Evolutionary conservation across 2,329 filamentous ascomycete species (phyloP).

Genomic region (Dothistroma pini): DNA sequence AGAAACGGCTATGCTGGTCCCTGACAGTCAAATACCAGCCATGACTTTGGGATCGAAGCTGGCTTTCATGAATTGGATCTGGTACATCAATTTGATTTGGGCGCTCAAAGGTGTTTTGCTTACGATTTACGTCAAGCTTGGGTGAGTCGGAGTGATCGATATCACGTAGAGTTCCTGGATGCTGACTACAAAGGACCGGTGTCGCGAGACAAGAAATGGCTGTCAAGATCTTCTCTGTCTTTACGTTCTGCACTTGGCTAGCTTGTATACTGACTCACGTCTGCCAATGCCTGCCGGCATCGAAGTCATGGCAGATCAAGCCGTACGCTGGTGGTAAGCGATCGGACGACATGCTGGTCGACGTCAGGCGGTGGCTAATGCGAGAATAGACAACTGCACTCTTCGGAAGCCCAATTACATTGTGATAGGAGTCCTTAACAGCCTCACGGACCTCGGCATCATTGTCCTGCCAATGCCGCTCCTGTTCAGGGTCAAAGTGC

Average conservation of each 20-base stretch:
- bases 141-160: background rate
- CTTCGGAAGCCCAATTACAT: slow-evolving; percentile 51
- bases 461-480: slow-evolving; percentile 56
- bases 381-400: slow-evolving; percentile 24
- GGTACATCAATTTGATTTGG: slow-evolving; percentile 36
- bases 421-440: slow-evolving; percentile 57
- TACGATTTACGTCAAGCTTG: slow-evolving; percentile 32
- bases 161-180: background rate
- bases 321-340: slow-evolving; percentile 20
- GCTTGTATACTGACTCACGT: slow-evolving; percentile 32
- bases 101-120: slow-evolving; percentile 34
- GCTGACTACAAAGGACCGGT: slow-evolving; percentile 20
- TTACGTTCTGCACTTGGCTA: slow-evolving; percentile 29
- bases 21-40: slow-evolving; percentile 23
- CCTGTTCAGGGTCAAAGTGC: slow-evolving; percentile 49
- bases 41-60: slow-evolving; percentile 32
- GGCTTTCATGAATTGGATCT: slow-evolving; percentile 35
- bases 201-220: slow-evolving; percentile 28
- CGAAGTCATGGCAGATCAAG: slow-evolving; percentile 34
- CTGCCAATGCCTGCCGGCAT: slow-evolving; percentile 31
- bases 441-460: slow-evolving; percentile 59
- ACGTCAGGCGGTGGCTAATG: background rate
- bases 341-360: background rate
- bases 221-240: slow-evolving; percentile 23
- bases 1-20: slow-evolving; percentile 29